phyloP scores from a whole-genome alignment of 306 rosid genomes.

The Prinsepia uniflora region DNA sequence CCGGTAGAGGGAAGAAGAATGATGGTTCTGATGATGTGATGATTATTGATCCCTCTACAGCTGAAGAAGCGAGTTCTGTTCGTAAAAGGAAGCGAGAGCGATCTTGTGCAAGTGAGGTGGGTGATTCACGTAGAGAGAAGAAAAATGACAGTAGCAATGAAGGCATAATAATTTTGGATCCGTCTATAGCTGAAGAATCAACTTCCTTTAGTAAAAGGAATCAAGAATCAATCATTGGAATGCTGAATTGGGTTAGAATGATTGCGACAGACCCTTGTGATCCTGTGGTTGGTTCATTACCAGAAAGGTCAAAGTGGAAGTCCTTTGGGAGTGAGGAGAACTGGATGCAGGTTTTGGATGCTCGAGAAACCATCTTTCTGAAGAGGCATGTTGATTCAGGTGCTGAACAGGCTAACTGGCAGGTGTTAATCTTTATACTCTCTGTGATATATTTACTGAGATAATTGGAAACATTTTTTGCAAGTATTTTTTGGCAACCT shows the following conservation, averaged over 20 bases:
- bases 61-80: slow-evolving; percentile 18
- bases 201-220: slow-evolving; percentile 17
- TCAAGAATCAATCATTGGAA: slow-evolving; percentile 30
- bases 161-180: slow-evolving; percentile 35
- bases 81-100: slow-evolving; percentile 22
- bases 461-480: background rate
- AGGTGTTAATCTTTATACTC: slow-evolving; percentile 42
- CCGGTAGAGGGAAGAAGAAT: slow-evolving; percentile 19
- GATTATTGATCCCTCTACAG: slow-evolving; percentile 29
- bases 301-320: slow-evolving; percentile 60
- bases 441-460: background rate
- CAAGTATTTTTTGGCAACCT: background rate
- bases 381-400: slow-evolving; percentile 36
- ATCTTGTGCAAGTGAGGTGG: background rate
- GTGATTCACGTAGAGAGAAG: slow-evolving; percentile 23
- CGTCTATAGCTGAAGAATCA: slow-evolving; percentile 21
- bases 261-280: slow-evolving; percentile 60
- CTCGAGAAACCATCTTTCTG: slow-evolving; percentile 49
- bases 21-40: slow-evolving; percentile 23
- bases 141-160: slow-evolving; percentile 2
- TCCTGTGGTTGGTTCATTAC: slow-evolving; percentile 48
- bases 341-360: slow-evolving; percentile 66
- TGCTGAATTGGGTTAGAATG: slow-evolving; percentile 51
- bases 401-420: slow-evolving; percentile 42
- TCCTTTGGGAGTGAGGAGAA: slow-evolving; percentile 34